phyloP scores from a whole-genome alignment of 768 basidiomycete species.

The Mycena olivaceomarginata region DNA sequence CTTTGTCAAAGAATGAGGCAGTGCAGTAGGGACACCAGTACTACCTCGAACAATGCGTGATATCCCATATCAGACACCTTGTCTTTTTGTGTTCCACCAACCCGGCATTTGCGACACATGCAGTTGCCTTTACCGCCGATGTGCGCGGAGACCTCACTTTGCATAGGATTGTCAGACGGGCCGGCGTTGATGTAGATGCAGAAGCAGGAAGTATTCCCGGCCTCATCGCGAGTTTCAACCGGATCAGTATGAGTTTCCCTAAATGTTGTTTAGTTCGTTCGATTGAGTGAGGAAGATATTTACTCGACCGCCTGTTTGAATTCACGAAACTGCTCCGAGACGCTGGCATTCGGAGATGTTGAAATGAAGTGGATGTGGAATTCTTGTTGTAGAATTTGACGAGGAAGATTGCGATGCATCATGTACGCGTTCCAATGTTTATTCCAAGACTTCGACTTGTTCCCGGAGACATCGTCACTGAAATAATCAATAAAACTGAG shows the following conservation, averaged over 20 bases:
- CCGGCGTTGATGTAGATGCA: neutral
- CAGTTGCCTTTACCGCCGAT: neutral
- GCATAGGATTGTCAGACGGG: neutral
- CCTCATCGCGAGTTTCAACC: neutral
- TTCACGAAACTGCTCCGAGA: neutral
- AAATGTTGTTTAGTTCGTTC: neutral
- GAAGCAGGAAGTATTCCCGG: neutral
- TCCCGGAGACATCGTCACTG: too few relatives aligned
- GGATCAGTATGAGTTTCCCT: neutral
- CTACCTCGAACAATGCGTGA: too few relatives aligned
- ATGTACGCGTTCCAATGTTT: too few relatives aligned
- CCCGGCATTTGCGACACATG: neutral
- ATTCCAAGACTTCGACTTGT: too few relatives aligned
- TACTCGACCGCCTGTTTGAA: neutral
- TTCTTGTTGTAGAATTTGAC: neutral
- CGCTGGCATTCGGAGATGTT: neutral
- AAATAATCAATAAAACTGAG: neutral
- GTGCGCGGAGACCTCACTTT: neutral
- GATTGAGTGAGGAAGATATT: neutral
- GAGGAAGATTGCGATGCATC: too few relatives aligned
- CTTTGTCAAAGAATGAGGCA: too few relatives aligned
- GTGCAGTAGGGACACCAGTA: too few relatives aligned
- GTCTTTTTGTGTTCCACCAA: neutral
- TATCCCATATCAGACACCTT: too few relatives aligned
- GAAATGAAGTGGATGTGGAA: neutral